Conservation (phyloP, 1,284 basidiomycete species). For the Peniophora sp. region DNA sequence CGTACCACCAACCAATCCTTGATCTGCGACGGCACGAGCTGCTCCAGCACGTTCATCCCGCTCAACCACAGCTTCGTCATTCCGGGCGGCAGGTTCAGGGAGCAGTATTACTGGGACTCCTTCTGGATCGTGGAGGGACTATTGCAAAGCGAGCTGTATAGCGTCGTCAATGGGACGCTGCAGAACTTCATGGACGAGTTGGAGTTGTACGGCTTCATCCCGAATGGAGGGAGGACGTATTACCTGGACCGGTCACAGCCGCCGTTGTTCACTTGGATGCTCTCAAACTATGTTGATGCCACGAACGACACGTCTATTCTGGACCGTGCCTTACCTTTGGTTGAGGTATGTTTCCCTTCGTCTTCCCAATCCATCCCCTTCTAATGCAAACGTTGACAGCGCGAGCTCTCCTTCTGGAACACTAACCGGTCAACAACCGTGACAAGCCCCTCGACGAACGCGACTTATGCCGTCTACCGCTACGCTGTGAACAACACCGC, state of each 20-base stretch:
- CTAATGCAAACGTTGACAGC: constrained; percentile 25
- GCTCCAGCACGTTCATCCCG: constrained; percentile 81
- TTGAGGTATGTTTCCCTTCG: constrained; percentile 31
- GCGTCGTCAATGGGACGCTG: constrained; percentile 68
- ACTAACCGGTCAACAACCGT: constrained; percentile 69
- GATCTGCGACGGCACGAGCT: constrained; percentile 56
- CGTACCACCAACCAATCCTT: constrained; percentile 64
- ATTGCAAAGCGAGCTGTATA: constrained; percentile 69
- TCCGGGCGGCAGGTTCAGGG: constrained; percentile 72
- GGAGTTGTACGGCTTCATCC: constrained; percentile 77
- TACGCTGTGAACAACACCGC: constrained; percentile 79
- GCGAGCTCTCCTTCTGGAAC: constrained; percentile 79
- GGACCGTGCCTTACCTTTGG: constrained; percentile 53
- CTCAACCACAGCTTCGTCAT: constrained; percentile 88
- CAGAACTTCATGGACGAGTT: constrained; percentile 94
- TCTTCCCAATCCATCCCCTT: background rate
- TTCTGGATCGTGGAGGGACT: constrained; percentile 86
- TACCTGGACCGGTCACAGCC: constrained; percentile 89
- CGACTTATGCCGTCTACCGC: constrained; percentile 58
- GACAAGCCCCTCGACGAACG: constrained; percentile 65
- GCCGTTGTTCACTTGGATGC: constrained; percentile 78
- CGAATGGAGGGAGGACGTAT: constrained; percentile 84
- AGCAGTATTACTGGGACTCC: constrained; percentile 79
- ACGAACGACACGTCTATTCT: constrained; percentile 59
- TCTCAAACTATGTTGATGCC: constrained; percentile 52